phyloP scores from a whole-genome alignment of 2,329 filamentous ascomycete species.

The Colletotrichum orchidophilum region DNA sequence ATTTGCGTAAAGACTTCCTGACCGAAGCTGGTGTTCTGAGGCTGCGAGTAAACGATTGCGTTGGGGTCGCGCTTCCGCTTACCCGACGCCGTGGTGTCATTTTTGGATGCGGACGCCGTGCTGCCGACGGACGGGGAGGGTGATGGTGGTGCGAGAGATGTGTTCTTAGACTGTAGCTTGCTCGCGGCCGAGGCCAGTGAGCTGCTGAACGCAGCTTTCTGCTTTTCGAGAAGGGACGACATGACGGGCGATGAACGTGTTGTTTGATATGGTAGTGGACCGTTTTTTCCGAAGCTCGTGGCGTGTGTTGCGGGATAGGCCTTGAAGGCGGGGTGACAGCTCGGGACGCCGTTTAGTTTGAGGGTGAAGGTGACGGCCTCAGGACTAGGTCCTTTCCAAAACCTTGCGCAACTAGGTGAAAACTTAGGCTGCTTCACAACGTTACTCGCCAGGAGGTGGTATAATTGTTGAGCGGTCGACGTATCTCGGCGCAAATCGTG shows the following conservation, averaged over 20 bases:
- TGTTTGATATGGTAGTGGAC: too few species aligned
- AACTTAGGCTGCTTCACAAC: neutral
- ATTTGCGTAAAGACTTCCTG: slow-evolving; percentile 87
- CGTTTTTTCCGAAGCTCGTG: neutral
- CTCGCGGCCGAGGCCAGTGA: slow-evolving; percentile 70
- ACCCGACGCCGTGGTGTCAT: slow-evolving; percentile 70
- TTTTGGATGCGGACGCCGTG: slow-evolving; percentile 52
- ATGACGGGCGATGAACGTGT: slow-evolving; percentile 51
- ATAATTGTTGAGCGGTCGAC: neutral
- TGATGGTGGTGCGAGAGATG: slow-evolving; percentile 65
- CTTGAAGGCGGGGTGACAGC: neutral
- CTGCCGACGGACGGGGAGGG: slow-evolving; percentile 68
- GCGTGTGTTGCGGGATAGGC: neutral
- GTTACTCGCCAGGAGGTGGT: neutral
- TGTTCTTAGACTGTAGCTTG: slow-evolving; percentile 65
- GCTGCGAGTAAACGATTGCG: slow-evolving; percentile 77
- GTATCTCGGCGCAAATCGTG: neutral
- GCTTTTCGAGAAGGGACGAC: slow-evolving; percentile 71
- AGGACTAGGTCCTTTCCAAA: neutral
- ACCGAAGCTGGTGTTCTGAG: slow-evolving; percentile 78
- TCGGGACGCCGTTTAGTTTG: neutral
- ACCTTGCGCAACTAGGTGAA: neutral
- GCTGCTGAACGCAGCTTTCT: slow-evolving; percentile 70
- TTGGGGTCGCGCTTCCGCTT: slow-evolving; percentile 67
- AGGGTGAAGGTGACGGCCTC: neutral